Evolutionary conservation across 305 asterid genomes (phyloP), one percentile per base, ranked within the genome.

Genomic region (Andrographis paniculata): DNA sequence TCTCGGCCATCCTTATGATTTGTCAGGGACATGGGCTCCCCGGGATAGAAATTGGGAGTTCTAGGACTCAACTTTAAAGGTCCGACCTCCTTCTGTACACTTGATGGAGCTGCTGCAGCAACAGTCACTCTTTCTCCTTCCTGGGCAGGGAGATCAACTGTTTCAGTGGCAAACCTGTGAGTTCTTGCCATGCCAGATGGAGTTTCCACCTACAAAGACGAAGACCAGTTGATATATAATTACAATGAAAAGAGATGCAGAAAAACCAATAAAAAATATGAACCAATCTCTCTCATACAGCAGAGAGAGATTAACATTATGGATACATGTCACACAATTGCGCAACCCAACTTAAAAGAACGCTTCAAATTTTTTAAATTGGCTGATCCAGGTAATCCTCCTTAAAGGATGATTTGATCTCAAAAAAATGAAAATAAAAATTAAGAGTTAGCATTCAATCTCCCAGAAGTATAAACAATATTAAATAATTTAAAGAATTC

Each of bases 51-150:
- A 55, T 73, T 78, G 20, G 95, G 94, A 58, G 56, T 72, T 67
- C 80, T 78, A 0, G 98, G 79, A 61, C 78, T 91, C 17, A 86
- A 68, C 65, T 77, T 86, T 30, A 91, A 48, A 12, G 95, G 96
- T 11, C 98, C 98, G 13, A 86, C 67, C 56, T 78, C 77, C 63
- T 82, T 71, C 64, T 74, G 78, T 45, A 77, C 72, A 64, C 59
- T 72, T 36, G 64, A 56, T 15, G 95, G 94, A 67, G 98, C 95
- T 61, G 98, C 95, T 52, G 75, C 56, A 42, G 95, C 82, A 61
- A 91, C 71, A 45, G 96, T 91, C 58, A 91, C 94, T 60, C 98
- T 67, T 73, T 86, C 98, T 53, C 98, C 98, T 71, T 82, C 83
- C 65, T 75, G 92, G 22, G 96, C 93, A 41, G 98, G 96, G 39